Evolutionary conservation across 169 alveolate genomes (phyloP), one percentile per base, ranked within the genome.

Genomic region (Haemoproteus tartakovskyi): DNA sequence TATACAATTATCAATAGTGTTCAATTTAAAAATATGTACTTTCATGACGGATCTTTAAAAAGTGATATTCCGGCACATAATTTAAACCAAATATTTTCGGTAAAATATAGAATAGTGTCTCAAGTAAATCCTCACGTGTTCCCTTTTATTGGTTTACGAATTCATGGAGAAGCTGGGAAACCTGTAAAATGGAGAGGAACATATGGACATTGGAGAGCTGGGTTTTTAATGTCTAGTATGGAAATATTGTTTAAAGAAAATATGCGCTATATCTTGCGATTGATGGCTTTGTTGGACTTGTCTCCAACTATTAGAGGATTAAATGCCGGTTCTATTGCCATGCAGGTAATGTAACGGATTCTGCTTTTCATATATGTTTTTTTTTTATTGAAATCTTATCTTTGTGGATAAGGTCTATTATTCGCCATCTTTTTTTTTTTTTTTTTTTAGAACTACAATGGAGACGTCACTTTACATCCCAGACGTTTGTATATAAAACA

Each of bases 131-230:
- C 80, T 3, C 90, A 85, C 33, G 85, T 85, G 3, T 85, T 85
- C 41, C 90, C 90, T 2, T 85, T 85, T 52, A 60, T 81, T 14
- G 90, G 90, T 16, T 52, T 85, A 4, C 30, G 90, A 24, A 67
- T 85, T 1, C 90, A 85, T 24, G 90, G 90, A 2, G 90, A 85
- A 46, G 90, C 90, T 14, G 90, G 90, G 3, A 85, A 56, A 16
- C 90, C 90, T 9, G 89, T 83, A 18, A 74, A 80, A 38, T 79
- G 90, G 86, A 22, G 88, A 30, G 88, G 90, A 21, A 52, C 43
- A 11, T 61, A 79, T 0, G 82, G 88, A 3, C 60, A 60, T 18
- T 79, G 88, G 88, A 52, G 90, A 33, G 88, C 86, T n/a, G 88
- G 90, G 5, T 79, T 79, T 74, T 41, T 79, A 24, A 79, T 85